A percentile compares a stretch with the other conserved stretches of the same genome.
Conservation (phyloP, 352 stramenopile species). For the Phytophthora kernoviae region DNA sequence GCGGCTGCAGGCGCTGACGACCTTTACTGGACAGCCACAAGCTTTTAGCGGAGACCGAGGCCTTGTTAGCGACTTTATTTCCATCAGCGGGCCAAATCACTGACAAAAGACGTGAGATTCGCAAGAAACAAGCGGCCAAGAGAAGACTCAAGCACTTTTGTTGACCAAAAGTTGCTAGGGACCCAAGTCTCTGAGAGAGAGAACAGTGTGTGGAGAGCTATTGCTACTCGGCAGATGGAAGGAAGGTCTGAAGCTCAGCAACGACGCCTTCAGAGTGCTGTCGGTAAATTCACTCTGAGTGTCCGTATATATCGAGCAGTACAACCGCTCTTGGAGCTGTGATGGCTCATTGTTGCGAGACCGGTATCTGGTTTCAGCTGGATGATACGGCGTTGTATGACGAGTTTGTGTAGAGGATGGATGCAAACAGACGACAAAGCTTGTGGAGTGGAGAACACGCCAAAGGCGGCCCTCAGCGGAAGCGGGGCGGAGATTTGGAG, state of each 20-base stretch:
- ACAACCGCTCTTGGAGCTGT: not conserved
- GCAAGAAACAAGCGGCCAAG: conserved; percentile 17
- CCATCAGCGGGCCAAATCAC: too few species aligned
- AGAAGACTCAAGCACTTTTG: conserved; percentile 30
- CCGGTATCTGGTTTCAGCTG: conserved; percentile 1
- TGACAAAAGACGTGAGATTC: not conserved
- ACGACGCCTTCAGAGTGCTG: conserved; percentile 11
- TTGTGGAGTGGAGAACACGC: conserved; percentile 15
- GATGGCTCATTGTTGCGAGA: too few species aligned
- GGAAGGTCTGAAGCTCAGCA: conserved; percentile 23
- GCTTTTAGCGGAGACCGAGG: conserved; percentile 26
- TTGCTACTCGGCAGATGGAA: conserved; percentile 30
- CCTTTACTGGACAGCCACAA: conserved; percentile 9
- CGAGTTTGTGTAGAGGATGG: conserved; percentile 27
- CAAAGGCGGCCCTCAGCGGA: conserved; percentile 7
- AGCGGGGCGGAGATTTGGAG: conserved; percentile 16
- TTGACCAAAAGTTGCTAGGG: too few species aligned
- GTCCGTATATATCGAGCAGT: conserved; percentile 11
- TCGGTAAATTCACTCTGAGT: too few species aligned
- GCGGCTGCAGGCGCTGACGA: not conserved
- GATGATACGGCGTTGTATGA: conserved; percentile 26
- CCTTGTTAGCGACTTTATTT: conserved; percentile 5
- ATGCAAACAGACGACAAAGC: conserved; percentile 18
- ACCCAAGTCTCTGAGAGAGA: conserved; percentile 30
- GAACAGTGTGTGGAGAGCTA: conserved; percentile 26